phyloP scores from a whole-genome alignment of 768 basidiomycete genomes.

The Russula foetens region DNA sequence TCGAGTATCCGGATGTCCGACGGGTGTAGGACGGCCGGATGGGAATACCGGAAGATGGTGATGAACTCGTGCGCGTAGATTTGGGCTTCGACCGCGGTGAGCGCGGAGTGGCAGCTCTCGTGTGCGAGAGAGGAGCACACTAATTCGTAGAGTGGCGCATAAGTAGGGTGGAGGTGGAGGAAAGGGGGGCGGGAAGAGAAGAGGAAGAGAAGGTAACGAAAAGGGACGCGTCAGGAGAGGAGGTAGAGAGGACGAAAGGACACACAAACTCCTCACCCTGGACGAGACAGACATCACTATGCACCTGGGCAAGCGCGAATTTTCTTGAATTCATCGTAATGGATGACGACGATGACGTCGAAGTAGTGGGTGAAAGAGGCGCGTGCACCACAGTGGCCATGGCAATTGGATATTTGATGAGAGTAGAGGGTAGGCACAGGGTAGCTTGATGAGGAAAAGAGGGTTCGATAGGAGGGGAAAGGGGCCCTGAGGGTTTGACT shows the following conservation, averaged over 20 bases:
- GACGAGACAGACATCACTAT: slow-evolving; percentile 21
- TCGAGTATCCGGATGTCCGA: slow-evolving; percentile 30
- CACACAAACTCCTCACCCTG: slow-evolving; percentile 17
- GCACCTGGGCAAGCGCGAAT: slow-evolving; percentile 21
- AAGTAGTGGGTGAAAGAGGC: background rate
- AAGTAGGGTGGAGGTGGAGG: background rate
- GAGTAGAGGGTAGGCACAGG: background rate
- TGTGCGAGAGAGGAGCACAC: slow-evolving; percentile 11
- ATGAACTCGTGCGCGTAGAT: slow-evolving; percentile 34
- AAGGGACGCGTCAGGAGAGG: background rate
- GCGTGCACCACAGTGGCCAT: slow-evolving; percentile 11
- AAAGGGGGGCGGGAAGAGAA: background rate
- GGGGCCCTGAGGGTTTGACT: background rate
- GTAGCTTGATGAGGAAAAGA: background rate
- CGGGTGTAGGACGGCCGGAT: slow-evolving; percentile 28
- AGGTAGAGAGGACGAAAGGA: background rate
- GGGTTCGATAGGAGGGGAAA: background rate
- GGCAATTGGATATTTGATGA: background rate
- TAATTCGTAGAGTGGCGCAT: background rate
- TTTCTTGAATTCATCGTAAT: background rate
- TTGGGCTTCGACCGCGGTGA: slow-evolving; percentile 26
- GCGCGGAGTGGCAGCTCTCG: slow-evolving; percentile 24
- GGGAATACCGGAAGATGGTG: slow-evolving; percentile 33
- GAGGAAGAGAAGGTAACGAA: background rate
- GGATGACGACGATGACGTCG: slow-evolving; percentile 1